Evolutionary conservation across 768 basidiomycete species (phyloP), one percentile per base, ranked within the genome.

Genomic region (Gloeostereum incarnatum): DNA sequence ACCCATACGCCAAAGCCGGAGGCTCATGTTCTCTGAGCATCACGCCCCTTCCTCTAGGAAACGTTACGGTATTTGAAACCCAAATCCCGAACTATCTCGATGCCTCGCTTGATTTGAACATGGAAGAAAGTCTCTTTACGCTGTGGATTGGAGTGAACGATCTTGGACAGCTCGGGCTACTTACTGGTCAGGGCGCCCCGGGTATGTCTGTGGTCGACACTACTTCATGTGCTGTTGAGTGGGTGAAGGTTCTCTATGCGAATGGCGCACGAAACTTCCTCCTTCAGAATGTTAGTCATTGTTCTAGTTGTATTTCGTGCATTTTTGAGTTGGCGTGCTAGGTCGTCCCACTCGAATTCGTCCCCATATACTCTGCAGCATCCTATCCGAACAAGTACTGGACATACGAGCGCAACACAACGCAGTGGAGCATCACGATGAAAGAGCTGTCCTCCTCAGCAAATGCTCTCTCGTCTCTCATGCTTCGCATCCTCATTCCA

Each of bases 111-210:
- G 49, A 43, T 13, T 50, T 71, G 23, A 40, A 55, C 9, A 50
- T 69, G 0, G 51, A 60, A 2, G 62, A 75, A 33, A 81, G 79
- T 1, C 43, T 81, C 2, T 81, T 75, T 50, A 73, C 75, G 1
- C 59, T 81, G 5, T 83, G 80, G 79, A 75, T 81, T 43, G 78
- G 80, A 9, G 76, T 75, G 3, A 76, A 75, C 44, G 81, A 82
- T 49, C 11, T 44, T 9, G 43, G 43, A 11, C 33, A 31, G 16
- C 39, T 39, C 24, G 37, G 31, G 8, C 21, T 44, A 2, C 20
- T 44, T 19, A 44, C 41, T 4, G 41, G 41, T 23, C 41, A 39
- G n/a, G 43, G 43, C 8, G 43, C 38, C 5, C 32, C 24, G 9
- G 30, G 32, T 10, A 63, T 62, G 13, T 70, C 64, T 2, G 48